Evolutionary conservation across 306 rosid genomes (phyloP), one percentile per base, ranked within the genome.

Genomic region (Lathyrus oleraceus): DNA sequence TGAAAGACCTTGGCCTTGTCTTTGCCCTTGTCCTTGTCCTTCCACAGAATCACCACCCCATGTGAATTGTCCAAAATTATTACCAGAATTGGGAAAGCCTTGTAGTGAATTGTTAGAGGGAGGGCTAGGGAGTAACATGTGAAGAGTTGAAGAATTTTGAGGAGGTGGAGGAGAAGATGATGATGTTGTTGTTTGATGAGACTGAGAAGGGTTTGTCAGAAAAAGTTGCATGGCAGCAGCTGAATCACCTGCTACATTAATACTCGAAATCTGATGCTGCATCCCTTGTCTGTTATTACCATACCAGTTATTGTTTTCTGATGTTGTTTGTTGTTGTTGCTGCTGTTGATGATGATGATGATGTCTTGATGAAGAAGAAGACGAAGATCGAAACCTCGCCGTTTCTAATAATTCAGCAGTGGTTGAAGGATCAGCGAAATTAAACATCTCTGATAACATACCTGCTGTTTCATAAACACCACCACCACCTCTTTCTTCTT

Each of bases 151-250:
- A 43, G 70, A 23, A 23, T 36, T 15, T 44, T 4, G 53, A 19
- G 30, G 27, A 32, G 47, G 23, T 0, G 64, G 61, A 19, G 68
- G 28, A 0, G 95, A 79, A 2, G 97, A 82, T 1, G 96, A 82
- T 25, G 98, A 89, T 32, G 96, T 87, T 67, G 91, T 84, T 4
- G 83, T 85, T 10, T 85, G 78, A 38, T 39, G 43, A 14, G 10
- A 8, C 6, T 38, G 32, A 43, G 57, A 87, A 23, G 99, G 97
- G 61, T 91, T 91, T 96, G 87, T 91, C 3, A 91, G 80, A 67
- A 91, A 94, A 65, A 95, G 95, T 53, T 95, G 99, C 99, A 95
- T 95, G 89, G 99, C 98, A 5, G 97, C 92, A 1, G 96, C 98
- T 14, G 98, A 85, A 49, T 88, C 96, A 2, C 89, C 89, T 1